Percentiles rank a stretch among this genome's conserved stretches.
These are phyloP conservation scores for Verbena officinalis DNA, from an alignment of 257 asterid genomes.

Conservation along the genomic window DNA sequence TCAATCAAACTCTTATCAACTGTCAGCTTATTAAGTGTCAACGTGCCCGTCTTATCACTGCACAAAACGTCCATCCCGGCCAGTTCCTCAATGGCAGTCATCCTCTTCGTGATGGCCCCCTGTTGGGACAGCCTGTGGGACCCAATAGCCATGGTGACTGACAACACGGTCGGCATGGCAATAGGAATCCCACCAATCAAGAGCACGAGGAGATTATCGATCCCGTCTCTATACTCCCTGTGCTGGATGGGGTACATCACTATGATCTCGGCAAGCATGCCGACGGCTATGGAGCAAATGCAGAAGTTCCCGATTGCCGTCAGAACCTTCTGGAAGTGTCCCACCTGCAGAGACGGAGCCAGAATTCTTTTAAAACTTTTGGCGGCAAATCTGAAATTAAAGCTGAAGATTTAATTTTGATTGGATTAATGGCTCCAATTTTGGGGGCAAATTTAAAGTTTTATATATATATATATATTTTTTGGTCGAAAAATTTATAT, in stretches of 20 bases:
- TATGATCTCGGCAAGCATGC: slow-evolving; percentile 72
- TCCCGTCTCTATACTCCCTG: slow-evolving; percentile 78
- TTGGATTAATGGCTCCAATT: no score
- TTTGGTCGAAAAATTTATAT: no score
- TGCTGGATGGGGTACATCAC: slow-evolving; percentile 93
- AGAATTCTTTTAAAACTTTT: no score
- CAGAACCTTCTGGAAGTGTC: slow-evolving; percentile 93
- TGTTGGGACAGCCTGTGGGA: slow-evolving; percentile 92
- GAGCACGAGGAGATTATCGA: slow-evolving; percentile 82
- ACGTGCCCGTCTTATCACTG: slow-evolving; percentile 93
- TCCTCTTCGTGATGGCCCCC: slow-evolving; percentile 95
- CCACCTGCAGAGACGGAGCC: slow-evolving; percentile 67
- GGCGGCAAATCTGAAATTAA: no score
- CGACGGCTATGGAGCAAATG: slow-evolving; percentile 82
- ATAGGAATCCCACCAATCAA: slow-evolving; percentile 94
- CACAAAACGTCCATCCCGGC: slow-evolving; percentile 98
- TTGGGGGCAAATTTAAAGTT: no score
- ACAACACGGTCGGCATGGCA: slow-evolving; percentile 95
- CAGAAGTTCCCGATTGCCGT: slow-evolving; percentile 95
- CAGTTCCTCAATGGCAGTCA: slow-evolving; percentile 96
- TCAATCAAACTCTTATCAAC: slow-evolving; percentile 75
- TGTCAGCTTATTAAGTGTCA: slow-evolving; percentile 81
- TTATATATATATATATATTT: no score
- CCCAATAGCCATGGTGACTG: slow-evolving; percentile 96
- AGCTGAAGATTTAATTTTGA: no score